phyloP scores from a whole-genome alignment of 2,329 filamentous ascomycete genomes.

The Microcyclospora pomicola region DNA sequence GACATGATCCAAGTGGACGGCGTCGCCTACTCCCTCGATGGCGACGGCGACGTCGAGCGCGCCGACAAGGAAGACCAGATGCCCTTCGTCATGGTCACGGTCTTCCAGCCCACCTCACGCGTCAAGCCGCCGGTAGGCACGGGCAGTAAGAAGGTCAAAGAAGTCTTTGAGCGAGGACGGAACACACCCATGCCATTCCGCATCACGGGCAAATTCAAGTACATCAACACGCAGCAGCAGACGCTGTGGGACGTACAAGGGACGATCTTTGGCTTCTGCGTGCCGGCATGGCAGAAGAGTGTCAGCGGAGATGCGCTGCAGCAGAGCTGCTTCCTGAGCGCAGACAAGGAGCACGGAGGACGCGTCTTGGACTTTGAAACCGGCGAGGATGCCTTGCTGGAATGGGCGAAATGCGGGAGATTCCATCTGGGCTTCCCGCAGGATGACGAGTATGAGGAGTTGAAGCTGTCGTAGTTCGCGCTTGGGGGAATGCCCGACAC shows the following conservation, averaged over 20 bases:
- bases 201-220: conserved; percentile 24
- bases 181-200: conserved; percentile 30
- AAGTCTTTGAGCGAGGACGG: conserved; percentile 16
- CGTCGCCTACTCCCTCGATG: conserved; percentile 21
- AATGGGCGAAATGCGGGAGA: conserved; percentile 28
- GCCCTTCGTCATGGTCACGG: conserved; percentile 29
- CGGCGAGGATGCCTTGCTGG: conserved; percentile 20
- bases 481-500: neutral
- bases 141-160: conserved; percentile 13
- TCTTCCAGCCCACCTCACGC: conserved; percentile 25
- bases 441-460: conserved; percentile 27
- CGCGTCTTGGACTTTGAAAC: conserved; percentile 26
- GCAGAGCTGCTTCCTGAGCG: conserved; percentile 25
- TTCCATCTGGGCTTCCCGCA: conserved; percentile 31
- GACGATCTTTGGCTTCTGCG: conserved; percentile 27
- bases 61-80: conserved; percentile 23
- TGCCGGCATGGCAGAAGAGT: conserved; percentile 28
- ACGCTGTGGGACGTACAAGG: conserved; percentile 22
- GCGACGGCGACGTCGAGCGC: conserved; percentile 17
- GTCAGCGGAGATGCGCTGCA: conserved; percentile 26
- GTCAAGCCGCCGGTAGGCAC: conserved; percentile 15
- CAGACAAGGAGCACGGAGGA: conserved; percentile 22
- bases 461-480: conserved; percentile 11
- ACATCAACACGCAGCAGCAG: conserved; percentile 19
- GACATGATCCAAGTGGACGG: conserved; percentile 25